These are phyloP conservation scores for Trifolium fragiferum DNA, from an alignment of 306 rosid species.

Conservation along the genomic window DNA sequence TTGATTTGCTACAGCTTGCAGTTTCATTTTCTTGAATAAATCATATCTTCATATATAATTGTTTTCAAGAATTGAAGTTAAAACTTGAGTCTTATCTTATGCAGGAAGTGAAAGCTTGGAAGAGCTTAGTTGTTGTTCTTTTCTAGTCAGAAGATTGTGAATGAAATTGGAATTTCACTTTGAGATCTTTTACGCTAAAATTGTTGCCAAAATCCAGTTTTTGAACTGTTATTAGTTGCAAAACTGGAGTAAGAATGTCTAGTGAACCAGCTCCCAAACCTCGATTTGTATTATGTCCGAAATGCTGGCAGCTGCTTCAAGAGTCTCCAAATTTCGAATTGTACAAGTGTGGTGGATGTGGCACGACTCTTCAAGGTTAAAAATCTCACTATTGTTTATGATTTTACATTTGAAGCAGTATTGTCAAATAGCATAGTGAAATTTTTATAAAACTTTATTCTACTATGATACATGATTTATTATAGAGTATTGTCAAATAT, in stretches of 20 bases:
- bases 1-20: slow-evolving; percentile 27
- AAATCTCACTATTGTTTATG: slow-evolving; percentile 6
- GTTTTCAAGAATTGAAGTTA: slow-evolving; percentile 24
- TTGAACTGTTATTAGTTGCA: slow-evolving; percentile 32
- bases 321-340: slow-evolving; percentile 65
- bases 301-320: slow-evolving; percentile 69
- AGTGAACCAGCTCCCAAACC: slow-evolving; percentile 57
- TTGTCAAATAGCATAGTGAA: background rate
- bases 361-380: slow-evolving; percentile 76
- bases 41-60: background rate
- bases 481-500: background rate
- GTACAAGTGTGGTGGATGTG: slow-evolving; percentile 92
- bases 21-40: slow-evolving; percentile 27
- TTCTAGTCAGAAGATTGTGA: slow-evolving; percentile 30
- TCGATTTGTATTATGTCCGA: slow-evolving; percentile 86
- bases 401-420: slow-evolving; percentile 8
- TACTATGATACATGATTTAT: background rate
- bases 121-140: slow-evolving; percentile 16
- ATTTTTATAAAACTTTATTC: background rate
- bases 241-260: slow-evolving; percentile 55
- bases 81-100: slow-evolving; percentile 40
- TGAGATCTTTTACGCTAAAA: slow-evolving; percentile 37
- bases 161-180: slow-evolving; percentile 31
- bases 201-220: slow-evolving; percentile 32
- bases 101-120: slow-evolving; percentile 42